Evolutionary conservation across 495 filamentous ascomycete species (phyloP).

Genomic region (Hypoxylon cercidicola): DNA sequence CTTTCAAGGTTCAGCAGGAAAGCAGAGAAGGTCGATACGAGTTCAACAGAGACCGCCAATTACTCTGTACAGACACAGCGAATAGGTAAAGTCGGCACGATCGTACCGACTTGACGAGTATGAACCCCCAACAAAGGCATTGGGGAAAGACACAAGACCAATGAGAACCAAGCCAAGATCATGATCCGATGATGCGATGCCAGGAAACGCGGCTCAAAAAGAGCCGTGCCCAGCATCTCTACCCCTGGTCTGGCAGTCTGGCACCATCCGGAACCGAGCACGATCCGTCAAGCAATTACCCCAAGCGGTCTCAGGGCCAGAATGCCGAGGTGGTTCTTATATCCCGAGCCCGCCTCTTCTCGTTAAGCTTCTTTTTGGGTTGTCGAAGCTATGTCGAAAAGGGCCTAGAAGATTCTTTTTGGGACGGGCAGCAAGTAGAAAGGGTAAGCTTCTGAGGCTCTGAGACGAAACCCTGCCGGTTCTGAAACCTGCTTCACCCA

Average conservation of each 20-base stretch:
- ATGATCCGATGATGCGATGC: slow-evolving; percentile 34
- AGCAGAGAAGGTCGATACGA: slow-evolving; percentile 30
- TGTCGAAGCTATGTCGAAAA: slow-evolving; percentile 11
- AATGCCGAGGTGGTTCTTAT: neutral
- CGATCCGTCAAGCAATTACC: slow-evolving; percentile 13
- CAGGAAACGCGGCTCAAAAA: slow-evolving; percentile 39
- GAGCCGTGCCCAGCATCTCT: slow-evolving; percentile 25
- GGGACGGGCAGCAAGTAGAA: too few relatives aligned
- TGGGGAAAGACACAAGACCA: slow-evolving; percentile 14
- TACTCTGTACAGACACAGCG: neutral
- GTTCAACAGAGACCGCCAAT: slow-evolving; percentile 4
- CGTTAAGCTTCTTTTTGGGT: slow-evolving; percentile 18
- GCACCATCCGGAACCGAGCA: slow-evolving; percentile 16
- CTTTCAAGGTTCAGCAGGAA: neutral
- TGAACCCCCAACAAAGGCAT: slow-evolving; percentile 5
- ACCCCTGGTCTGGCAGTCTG: neutral
- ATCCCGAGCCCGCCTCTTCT: slow-evolving; percentile 9
- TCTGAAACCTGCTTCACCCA: slow-evolving; percentile 34
- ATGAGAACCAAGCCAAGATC: slow-evolving; percentile 3
- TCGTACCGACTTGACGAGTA: slow-evolving; percentile 13
- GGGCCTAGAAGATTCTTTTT: slow-evolving; percentile 21
- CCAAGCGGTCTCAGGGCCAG: neutral
- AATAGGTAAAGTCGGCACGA: slow-evolving; percentile 18
- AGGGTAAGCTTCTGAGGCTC: neutral
- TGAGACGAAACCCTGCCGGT: slow-evolving; percentile 37